Base-by-base conservation (phyloP, 306 rosid species). In the Glycyrrhiza uralensis region DNA sequence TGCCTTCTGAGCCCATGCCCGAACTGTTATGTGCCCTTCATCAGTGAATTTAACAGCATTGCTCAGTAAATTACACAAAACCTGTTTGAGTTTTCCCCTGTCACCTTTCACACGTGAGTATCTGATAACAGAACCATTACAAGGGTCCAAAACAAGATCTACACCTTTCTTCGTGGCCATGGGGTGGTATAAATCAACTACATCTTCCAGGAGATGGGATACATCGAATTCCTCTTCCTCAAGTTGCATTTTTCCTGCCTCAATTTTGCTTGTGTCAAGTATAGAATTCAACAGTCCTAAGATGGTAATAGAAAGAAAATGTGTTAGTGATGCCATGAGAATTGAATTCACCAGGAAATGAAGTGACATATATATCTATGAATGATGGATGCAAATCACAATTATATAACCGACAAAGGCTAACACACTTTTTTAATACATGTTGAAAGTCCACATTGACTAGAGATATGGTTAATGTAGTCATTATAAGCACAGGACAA, bases 31-130 rank as follows among this genome's bases (percentile, higher is more conserved):
- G 26, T 89, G 86, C 22, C 98, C 94, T 13, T 91, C 78, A 8
- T 82, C 66, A 4, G 97, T 89, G 49, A 91, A 93, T 41, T 93
- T 93, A 1, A 91, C 85, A n/a, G 96, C 90, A 85, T 93, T 93
- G 82, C 85, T 91, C 10, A 93, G 18, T 56, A 93, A 82, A 74
- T 93, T 93, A 39, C 84, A 71, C 58, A 93, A 26, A 33, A 93
- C 61, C 71, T 91, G 98, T 79, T 86, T 87, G 3, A 93, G 90
- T 70, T 87, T 93, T 39, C 85, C 92, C 46, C 86, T 89, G 15
- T 93, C 98, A 24, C 97, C 94, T 79, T 75, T 89, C 61, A 85
- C 94, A 1, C 41, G 67, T 0, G 87, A 79, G 38, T 71, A 85
- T 68, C 59, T 85, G 10, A 77, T 14, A 8, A 86, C 4, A 4